Evolutionary conservation across 2,329 filamentous ascomycete genomes (phyloP), one percentile per base, ranked within the genome.

Genomic region (Cladosporium sphaerospermum): DNA sequence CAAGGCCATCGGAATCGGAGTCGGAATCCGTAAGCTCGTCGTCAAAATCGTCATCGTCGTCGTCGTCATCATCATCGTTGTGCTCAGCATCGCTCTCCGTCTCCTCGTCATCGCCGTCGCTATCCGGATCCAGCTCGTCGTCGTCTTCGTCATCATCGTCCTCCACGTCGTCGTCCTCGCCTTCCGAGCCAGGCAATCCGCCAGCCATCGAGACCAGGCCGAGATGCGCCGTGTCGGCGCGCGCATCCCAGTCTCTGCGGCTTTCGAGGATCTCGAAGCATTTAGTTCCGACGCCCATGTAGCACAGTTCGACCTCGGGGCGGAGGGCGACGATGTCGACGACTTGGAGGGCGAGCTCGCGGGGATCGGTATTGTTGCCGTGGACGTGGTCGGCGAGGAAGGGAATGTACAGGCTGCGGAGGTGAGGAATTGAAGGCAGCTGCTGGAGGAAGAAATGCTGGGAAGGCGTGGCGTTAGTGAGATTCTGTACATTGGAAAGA

Each of bases 241-340:
- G 39, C 9, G 44, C 34, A 18, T 50, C 47, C 42, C 48, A 51
- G 13, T 65, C 66, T 9, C 72, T 71, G 45, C 77, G 73, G 47
- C 77, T 78, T 67, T 93, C 88, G 7, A 90, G 70, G 32, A 93
- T 86, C 67, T 93, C 88, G 63, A 88, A 93, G 69, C 89, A 93
- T 68, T 90, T 91, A 39, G 74, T 75, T n/a, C 78, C 78, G 51
- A 93, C 80, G 14, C 85, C 89, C 61, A 92, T 78, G 64, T 91
- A 92, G 67, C 84, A 88, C 11, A 93, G 75, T 62, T 85, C 83
- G 23, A 91, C 80, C 60, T 91, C 86, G 0, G 86, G 85, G 4
- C 86, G 79, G 13, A 93, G 74, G 10, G 85, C 83, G 51, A 92
- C 83, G 43, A 91, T 87, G 65, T 92, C 86, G 32, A 90, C 78